Evolutionary conservation across 257 asterid genomes (phyloP), one percentile per base, ranked within the genome.

Genomic region (Plantago elongata): DNA sequence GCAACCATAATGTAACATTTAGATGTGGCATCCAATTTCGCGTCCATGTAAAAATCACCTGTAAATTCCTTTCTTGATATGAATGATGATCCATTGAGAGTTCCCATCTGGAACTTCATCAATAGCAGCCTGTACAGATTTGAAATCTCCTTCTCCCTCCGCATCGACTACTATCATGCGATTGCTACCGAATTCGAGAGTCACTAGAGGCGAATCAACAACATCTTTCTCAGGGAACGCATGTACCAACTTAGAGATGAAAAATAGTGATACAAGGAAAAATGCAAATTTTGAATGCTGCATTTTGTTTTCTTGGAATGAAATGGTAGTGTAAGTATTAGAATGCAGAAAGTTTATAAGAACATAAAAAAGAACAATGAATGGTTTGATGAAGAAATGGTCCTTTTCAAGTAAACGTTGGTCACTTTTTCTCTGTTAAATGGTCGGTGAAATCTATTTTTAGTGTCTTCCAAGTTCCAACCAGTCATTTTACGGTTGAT

Each of bases 101-200:
- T 90, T 87, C n/a, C 83, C 79, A 45, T 71, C 72, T 4, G 97
- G 95, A 37, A 87, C 81, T 57, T 81, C 72, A 72, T 90, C 82
- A 68, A 87, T 62, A 56, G 97, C 97, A 56, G 81, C 77, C 61
- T 58, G 63, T 30, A 58, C 63, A 17, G 90, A 60, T 62, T 60
- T 71, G 81, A 87, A 90, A 45, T 87, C 78, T 38, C 90, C 97
- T 1, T 75, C n/a, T 17, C 97, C 97, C 34, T 72, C 52, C 29
- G 64, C 58, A 68, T 87, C 90, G 27, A 90, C 97, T 2, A 47
- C 57, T 37, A 81, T 66, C 22, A 87, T 75, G 0, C 65, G 79
- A 56, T 76, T 70, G 4, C 72, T 65, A 54, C 59, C 59, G 16
- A 54, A 18, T 37, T 54, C 13, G 5, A 18, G 29, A 54, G 59